phyloP scores from a whole-genome alignment of 805 yeast genomes.

The Wickerhamomyces chambardii region DNA sequence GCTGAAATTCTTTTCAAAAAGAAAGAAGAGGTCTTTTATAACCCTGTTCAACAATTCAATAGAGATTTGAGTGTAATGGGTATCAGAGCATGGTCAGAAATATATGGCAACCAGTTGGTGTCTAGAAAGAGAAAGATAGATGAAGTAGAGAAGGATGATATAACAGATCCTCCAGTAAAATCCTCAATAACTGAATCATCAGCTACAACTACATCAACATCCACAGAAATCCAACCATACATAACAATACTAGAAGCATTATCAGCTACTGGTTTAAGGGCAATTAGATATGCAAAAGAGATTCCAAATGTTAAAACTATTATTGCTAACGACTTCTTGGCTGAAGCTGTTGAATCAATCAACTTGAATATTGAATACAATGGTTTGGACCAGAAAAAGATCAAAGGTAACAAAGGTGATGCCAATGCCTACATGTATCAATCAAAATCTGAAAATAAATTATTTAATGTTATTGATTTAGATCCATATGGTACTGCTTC shows the following conservation, averaged over 20 bases:
- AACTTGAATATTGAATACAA: constrained; percentile 64
- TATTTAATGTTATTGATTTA: constrained; percentile 81
- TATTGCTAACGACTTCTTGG: constrained; percentile 84
- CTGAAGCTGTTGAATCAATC: constrained; percentile 80
- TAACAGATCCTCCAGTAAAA: too few relatives aligned
- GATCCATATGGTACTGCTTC: constrained; percentile 98
- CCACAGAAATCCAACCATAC: constrained; percentile 19
- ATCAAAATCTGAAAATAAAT: constrained; percentile 27
- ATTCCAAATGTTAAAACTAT: constrained; percentile 66
- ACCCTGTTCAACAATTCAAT: constrained; percentile 95
- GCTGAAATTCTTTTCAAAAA: constrained; percentile 81
- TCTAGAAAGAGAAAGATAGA: constrained; percentile 23
- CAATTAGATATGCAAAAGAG: constrained; percentile 89
- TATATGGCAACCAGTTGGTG: constrained; percentile 32
- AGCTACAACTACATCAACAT: constrained; percentile 3
- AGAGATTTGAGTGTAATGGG: constrained; percentile 83
- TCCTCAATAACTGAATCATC: constrained; percentile 6
- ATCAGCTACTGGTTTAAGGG: constrained; percentile 92
- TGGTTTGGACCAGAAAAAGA: constrained; percentile 30
- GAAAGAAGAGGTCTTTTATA: constrained; percentile 81
- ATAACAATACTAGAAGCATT: constrained; percentile 80
- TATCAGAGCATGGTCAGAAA: constrained; percentile 77
- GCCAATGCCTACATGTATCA: constrained; percentile 79
- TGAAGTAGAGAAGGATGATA: constrained; percentile 13
- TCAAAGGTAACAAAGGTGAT: constrained; percentile 71